Percentiles rank a stretch among this genome's conserved stretches.
Evolutionary conservation across 208 protist genomes (phyloP).

Genomic region (Tritrichomonas foetus): DNA sequence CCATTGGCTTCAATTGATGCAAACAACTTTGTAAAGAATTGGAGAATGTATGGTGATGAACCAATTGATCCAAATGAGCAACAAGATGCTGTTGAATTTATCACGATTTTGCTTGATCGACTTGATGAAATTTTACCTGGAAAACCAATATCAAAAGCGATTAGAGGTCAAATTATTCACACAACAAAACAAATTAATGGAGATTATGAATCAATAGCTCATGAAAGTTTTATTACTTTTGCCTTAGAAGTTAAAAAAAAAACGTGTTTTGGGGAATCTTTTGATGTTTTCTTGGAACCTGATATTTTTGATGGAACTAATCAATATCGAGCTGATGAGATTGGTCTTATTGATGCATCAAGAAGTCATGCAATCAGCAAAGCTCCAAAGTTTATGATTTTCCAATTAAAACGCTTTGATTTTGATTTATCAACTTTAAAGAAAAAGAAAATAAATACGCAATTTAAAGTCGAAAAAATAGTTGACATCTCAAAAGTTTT

Average conservation of each 20-base stretch:
- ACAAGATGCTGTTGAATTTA: constrained; percentile 16
- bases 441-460: not conserved
- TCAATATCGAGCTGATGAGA: not conserved
- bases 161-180: not conserved
- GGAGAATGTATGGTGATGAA: not conserved
- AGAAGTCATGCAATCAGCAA: not conserved
- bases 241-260: not conserved
- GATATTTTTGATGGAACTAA: not conserved
- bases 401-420: constrained; percentile 11
- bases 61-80: constrained; percentile 21
- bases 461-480: not conserved
- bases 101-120: not conserved
- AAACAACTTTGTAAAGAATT: not conserved
- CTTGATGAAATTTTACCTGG: not conserved
- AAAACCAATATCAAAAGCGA: not conserved
- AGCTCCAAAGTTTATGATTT: not conserved
- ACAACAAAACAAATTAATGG: not conserved
- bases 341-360: not conserved
- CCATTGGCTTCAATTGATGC: not conserved
- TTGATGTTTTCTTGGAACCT: not conserved
- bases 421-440: not conserved
- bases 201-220: not conserved
- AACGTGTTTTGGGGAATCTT: not conserved
- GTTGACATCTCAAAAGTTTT: not conserved
- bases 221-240: not conserved